A percentile compares a stretch with the other conserved stretches of the same genome.
Conservation (phyloP, 352 stramenopile genomes). For the Pilasporangium apinafurcum region DNA sequence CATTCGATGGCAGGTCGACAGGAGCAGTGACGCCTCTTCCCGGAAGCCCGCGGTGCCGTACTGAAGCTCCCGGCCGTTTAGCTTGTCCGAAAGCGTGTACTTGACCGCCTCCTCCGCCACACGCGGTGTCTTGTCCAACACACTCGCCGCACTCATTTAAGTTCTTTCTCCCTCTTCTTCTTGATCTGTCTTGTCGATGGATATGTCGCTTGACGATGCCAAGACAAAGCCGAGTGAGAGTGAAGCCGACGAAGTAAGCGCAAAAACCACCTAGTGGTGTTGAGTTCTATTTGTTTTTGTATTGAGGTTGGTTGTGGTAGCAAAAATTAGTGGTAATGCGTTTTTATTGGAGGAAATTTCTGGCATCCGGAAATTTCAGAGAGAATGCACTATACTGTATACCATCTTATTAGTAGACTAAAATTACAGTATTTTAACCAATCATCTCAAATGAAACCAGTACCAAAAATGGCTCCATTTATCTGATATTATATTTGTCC, state of each 20-base stretch:
- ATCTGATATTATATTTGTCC: too few relatives aligned
- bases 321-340: neutral
- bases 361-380: too few relatives aligned
- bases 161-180: neutral
- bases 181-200: too few relatives aligned
- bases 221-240: neutral
- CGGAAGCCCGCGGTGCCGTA: constrained; percentile 97
- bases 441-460: too few relatives aligned
- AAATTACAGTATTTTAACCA: too few relatives aligned
- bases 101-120: constrained; percentile 74
- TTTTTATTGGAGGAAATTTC: neutral
- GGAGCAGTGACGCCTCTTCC: constrained; percentile 85
- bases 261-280: neutral
- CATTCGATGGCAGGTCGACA: constrained; percentile 91
- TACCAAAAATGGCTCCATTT: too few relatives aligned
- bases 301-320: neutral
- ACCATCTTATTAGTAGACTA: too few relatives aligned
- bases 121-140: constrained; percentile 73
- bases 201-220: too few relatives aligned
- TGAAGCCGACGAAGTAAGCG: neutral
- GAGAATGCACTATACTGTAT: too few relatives aligned
- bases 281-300: neutral
- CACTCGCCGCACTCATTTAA: constrained; percentile 37
- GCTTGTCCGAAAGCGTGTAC: constrained; percentile 41
- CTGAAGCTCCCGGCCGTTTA: constrained; percentile 35